Base-by-base conservation (phyloP, 352 stramenopile genomes). In the Blastocystis sp. region DNA sequence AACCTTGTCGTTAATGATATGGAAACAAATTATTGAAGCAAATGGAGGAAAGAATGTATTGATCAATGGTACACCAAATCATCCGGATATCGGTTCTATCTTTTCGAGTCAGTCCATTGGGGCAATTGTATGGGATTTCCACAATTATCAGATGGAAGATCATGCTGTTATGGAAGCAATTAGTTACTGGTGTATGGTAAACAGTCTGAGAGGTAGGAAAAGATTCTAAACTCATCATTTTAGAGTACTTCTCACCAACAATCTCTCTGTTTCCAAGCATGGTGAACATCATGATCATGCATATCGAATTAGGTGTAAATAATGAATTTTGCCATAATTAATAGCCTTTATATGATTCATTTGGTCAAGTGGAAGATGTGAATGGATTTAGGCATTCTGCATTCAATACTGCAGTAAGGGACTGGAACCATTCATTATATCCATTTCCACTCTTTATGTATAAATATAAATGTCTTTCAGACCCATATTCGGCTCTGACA, bases 361-460 rank as follows among this genome's bases (percentile, higher is more conserved):
- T 89, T 44, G 78, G 78, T 4, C 22, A 57, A 30, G 78, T 89
- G 5, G 44, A 1, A 5, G 44, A 60, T 22, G 78, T 89, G 57
- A 77, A 89, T n/a, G 78, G 78, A 24, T 89, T 89, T 42, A 15
- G 30, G 19, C 78, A 89, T 42, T 37, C 60, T 19, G 60, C 78
- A 3, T 89, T 77, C 30, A 56, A 75, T 48, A 37, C 51, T 30
- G 78, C 40, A 37, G 66, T 89, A 40, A 44, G 24, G 9, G 35
- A 40, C 17, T 89, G 78, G 78, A 70, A 42, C 9, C n/a, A 24
- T 22, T 79, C 60, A 1, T 27, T 89, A 17, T 89, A 89, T 64
- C 78, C 78, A n/a, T 89, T 79, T 42, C 78, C 78, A 58, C 78
- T 89, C 13, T 11, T 6, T 13, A 79, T 89, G 78, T 87, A 87